Percentiles rank a stretch among this genome's conserved stretches.
Conservation (phyloP, 306 rosid species). For the Elaeagnus macrophylla region DNA sequence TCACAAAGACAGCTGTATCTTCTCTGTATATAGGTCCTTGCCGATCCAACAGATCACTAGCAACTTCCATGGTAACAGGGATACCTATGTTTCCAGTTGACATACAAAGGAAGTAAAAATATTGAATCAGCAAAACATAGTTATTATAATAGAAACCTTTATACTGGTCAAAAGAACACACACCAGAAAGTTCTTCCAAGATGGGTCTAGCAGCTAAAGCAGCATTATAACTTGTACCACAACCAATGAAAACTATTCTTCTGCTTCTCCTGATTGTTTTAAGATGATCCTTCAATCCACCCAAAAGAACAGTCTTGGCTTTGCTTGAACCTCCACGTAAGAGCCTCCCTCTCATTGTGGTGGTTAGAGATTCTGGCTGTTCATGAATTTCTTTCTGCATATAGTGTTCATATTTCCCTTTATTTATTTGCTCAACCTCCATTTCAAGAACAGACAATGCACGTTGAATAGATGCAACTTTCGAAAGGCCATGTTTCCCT, state of each 20-base stretch:
- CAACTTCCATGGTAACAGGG: slow-evolving; percentile 98
- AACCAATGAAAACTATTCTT: slow-evolving; percentile 80
- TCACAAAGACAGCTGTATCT: slow-evolving; percentile 93
- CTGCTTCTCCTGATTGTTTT: slow-evolving; percentile 96
- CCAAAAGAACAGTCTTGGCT: slow-evolving; percentile 79
- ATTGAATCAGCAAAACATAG: slow-evolving; percentile 3
- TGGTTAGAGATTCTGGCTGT: slow-evolving; percentile 87
- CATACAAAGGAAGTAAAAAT: slow-evolving; percentile 16
- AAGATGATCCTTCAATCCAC: slow-evolving; percentile 94
- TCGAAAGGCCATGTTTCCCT: slow-evolving; percentile 54
- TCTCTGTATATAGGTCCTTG: slow-evolving; percentile 94
- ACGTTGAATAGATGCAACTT: slow-evolving; percentile 77
- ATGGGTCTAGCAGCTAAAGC: slow-evolving; percentile 98
- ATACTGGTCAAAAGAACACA: slow-evolving; percentile 23
- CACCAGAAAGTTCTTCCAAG: slow-evolving; percentile 96
- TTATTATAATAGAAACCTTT: slow-evolving; percentile 10
- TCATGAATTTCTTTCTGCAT: slow-evolving; percentile 99
- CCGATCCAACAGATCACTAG: slow-evolving; percentile 94
- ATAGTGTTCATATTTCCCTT: slow-evolving; percentile 84
- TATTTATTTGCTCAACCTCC: slow-evolving; percentile 98
- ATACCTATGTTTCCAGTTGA: slow-evolving; percentile 43
- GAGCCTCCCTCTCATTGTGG: slow-evolving; percentile 99
- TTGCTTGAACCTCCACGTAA: slow-evolving; percentile 63
- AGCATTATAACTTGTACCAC: slow-evolving; percentile 98
- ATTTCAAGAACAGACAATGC: slow-evolving; percentile 91